Base-by-base conservation (phyloP, 495 filamentous ascomycete genomes). In the Penicillium coprophilum region DNA sequence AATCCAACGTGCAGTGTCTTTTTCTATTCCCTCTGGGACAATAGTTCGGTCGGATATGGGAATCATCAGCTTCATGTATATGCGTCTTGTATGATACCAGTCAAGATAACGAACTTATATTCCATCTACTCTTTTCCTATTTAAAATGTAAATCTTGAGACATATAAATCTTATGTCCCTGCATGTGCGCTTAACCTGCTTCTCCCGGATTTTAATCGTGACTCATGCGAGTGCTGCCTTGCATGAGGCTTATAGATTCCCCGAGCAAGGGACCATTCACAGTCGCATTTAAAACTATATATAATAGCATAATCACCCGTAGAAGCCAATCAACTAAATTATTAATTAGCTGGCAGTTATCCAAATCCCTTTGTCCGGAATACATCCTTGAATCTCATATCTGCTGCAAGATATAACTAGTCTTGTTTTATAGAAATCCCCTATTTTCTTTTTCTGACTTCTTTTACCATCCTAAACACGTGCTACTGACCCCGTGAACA, bases 31-130 rank as follows among this genome's bases (percentile, higher is more conserved):
- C 51, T 41, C 20, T 15, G 32, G 8, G 36, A n/a, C n/a, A 27
- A 28, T 20, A 47, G 46, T 48, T 53, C 34, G 54, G 49, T 61
- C 54, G 49, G 49, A 38, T 44, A 57, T 61, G 19, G 34, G 36
- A 43, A 47, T 50, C 19, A 20, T 34, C 38, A 28, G 24, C 32
- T 17, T 46, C 51, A 51, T 61, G 41, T 46, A 51, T 31, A 32
- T 61, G 55, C 40, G 46, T 40, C 55, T 44, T 52, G 27, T 53
- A 53, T 32, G 34, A 43, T 45, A 47, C 20, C 1, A 34, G 17
- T 23, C 20, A 8, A 30, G 20, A 34, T 34, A 7, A 38, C 13
- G 28, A 51, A 23, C 38, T 15, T 15, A 19, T 51, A 51, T 41
- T 27, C 24, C 24, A 23, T 36, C 36, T 30, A 47, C 40, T 46